A percentile compares a stretch with the other conserved stretches of the same genome.
Evolutionary conservation across 441 rosid species (phyloP).

Genomic region (Brassica balearica): DNA sequence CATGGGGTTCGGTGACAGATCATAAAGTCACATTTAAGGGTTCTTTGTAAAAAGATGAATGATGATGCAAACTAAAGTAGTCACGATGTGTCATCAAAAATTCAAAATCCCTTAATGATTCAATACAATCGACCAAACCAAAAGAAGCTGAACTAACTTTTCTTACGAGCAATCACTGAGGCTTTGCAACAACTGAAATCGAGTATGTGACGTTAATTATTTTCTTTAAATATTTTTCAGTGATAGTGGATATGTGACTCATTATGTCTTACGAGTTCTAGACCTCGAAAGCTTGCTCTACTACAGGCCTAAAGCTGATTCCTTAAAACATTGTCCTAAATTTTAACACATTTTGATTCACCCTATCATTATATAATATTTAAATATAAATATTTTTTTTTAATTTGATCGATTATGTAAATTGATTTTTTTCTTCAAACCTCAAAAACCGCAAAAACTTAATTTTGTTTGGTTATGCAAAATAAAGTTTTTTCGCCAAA

Average conservation of each 20-base stretch:
- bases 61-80: constrained; percentile 34
- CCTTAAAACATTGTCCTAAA: background rate
- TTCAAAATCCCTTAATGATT: constrained; percentile 37
- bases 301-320: background rate
- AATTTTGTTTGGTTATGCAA: no score
- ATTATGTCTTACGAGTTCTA: background rate
- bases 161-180: constrained; percentile 27
- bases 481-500: no score
- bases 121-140: constrained; percentile 32
- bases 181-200: constrained; percentile 24
- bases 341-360: no score
- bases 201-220: constrained; percentile 21
- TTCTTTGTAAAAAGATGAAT: constrained; percentile 34
- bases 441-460: no score
- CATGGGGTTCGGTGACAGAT: constrained; percentile 32
- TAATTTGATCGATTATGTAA: no score
- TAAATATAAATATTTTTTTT: no score
- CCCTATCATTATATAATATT: no score
- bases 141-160: constrained; percentile 34
- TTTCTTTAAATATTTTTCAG: background rate
- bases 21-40: constrained; percentile 33
- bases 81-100: constrained; percentile 24
- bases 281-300: background rate
- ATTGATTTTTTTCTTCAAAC: no score
- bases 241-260: constrained; percentile 15